Conservation (phyloP, 2,329 filamentous ascomycete species). For the Diaporthe longicolla region DNA sequence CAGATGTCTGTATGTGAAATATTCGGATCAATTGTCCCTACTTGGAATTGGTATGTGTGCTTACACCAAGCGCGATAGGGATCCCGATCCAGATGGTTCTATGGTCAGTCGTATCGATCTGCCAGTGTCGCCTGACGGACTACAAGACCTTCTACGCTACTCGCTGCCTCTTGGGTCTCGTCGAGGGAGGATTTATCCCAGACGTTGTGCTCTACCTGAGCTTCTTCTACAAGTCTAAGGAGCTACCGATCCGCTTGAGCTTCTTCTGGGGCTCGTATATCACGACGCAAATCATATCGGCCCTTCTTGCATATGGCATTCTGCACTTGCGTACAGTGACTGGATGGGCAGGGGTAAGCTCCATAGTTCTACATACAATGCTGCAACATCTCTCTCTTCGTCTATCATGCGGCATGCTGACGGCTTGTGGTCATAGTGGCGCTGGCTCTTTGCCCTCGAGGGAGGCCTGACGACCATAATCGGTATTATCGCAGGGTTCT, state of each 20-base stretch:
- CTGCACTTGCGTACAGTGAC: conserved; percentile 63
- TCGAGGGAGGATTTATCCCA: conserved; percentile 56
- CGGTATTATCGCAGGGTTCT: conserved; percentile 57
- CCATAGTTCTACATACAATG: neutral
- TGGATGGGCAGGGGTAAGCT: conserved; percentile 60
- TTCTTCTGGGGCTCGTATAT: conserved; percentile 77
- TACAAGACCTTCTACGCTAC: conserved; percentile 58
- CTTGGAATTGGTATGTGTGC: conserved; percentile 61
- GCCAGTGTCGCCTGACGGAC: conserved; percentile 60
- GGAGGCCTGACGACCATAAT: conserved; percentile 51
- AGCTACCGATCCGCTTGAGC: conserved; percentile 74
- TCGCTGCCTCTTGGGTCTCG: conserved; percentile 57
- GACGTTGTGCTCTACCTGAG: conserved; percentile 74
- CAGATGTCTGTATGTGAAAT: conserved; percentile 46
- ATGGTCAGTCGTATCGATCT: conserved; percentile 54
- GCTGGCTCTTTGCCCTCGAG: conserved; percentile 44
- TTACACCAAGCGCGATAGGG: conserved; percentile 50
- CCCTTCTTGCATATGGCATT: conserved; percentile 68
- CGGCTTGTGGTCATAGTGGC: conserved; percentile 50
- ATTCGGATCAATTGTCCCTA: conserved; percentile 59
- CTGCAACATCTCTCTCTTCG: too few relatives aligned
- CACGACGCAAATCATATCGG: conserved; percentile 63
- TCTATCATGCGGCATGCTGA: too few relatives aligned
- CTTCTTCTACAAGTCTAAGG: conserved; percentile 78
- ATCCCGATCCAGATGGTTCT: conserved; percentile 61